A percentile compares a stretch with the other conserved stretches of the same genome.
These are phyloP conservation scores for Murraya paniculata DNA, from an alignment of 345 rosid genomes.

Conservation along the genomic window DNA sequence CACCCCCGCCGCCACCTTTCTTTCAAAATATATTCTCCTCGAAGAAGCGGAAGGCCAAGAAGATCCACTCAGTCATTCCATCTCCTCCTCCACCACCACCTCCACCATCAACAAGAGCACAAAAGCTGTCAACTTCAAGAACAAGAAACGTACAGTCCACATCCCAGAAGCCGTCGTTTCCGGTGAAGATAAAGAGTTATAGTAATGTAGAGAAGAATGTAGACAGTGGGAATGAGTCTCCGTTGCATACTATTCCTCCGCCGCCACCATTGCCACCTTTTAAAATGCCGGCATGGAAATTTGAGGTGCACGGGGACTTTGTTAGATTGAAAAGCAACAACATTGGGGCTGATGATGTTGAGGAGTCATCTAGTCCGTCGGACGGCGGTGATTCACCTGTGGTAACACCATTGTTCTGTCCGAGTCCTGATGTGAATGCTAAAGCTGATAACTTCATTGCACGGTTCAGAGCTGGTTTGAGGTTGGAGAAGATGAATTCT, in stretches of 20 bases:
- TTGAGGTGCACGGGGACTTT: constrained; percentile 56
- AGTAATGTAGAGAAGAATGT: constrained; percentile 26
- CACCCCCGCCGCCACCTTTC: constrained; percentile 57
- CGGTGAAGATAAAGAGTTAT: constrained; percentile 28
- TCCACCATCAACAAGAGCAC: constrained; percentile 5
- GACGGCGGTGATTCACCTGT: constrained; percentile 6
- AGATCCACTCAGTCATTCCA: constrained; percentile 28
- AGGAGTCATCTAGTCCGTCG: constrained; percentile 34
- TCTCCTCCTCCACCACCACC: constrained; percentile 54
- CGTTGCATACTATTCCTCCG: constrained; percentile 52
- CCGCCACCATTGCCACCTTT: constrained; percentile 93
- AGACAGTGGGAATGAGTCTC: constrained; percentile 50
- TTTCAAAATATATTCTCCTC: constrained; percentile 59
- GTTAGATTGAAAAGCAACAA: constrained; percentile 62
- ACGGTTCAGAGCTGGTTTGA: constrained; percentile 73
- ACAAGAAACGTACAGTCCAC: not conserved
- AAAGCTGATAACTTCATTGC: constrained; percentile 87
- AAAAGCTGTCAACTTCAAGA: constrained; percentile 10
- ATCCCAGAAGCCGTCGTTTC: constrained; percentile 27
- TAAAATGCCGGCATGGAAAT: constrained; percentile 59
- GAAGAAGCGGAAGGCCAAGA: constrained; percentile 55
- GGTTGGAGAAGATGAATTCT: constrained; percentile 70
- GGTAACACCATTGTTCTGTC: constrained; percentile 42
- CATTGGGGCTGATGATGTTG: constrained; percentile 27
- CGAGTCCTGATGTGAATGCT: constrained; percentile 85